Base-by-base conservation (phyloP, 768 basidiomycete genomes). In the Thelephora ganbajun region DNA sequence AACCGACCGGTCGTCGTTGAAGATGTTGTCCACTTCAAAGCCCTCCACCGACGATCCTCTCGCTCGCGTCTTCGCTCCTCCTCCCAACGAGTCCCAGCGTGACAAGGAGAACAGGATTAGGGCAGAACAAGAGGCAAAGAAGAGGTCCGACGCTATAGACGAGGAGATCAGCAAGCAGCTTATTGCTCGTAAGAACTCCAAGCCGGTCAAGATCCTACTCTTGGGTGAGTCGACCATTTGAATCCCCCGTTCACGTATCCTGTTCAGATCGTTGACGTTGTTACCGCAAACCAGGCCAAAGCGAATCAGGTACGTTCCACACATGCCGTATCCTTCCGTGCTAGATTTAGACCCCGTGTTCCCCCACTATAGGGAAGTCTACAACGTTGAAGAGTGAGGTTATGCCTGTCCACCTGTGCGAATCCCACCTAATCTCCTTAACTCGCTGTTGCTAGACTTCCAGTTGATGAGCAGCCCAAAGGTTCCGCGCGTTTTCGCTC, bases 381-480 rank as follows among this genome's bases (percentile, higher is more conserved):
- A 66, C 66, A 2, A 64, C 63, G 9, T 51, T 67, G 39, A 67
- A 67, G 54, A 64, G 63, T 64, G 51, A 46, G 63, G 61, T 2
- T 20, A 16, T 12, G 11, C 47, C n/a, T 44, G 52, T 39, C 37
- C 20, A 33, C 20, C 6, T 14, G 2, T 19, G 9, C 19, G 5
- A 7, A 14, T 9, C 4, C 9, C 26, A 30, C n/a, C 23, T 23
- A 35, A 46, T 35, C 33, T 5, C 43, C 14, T 18, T 18, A 7
- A n/a, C 14, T 41, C 39, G 14, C 39, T 14, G 22, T 41, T 41
- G 6, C 7, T 34, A 85, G 83, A 83, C 60, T 84, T 85, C 54
- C 80, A 80, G 49, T 76, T 85, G 66, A 70, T 71, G 48, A 82
- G 77, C 59, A 73, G 77, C 13, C 65, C 63, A 37, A 69, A 70